Evolutionary conservation across 2,329 filamentous ascomycete genomes (phyloP).

Genomic region (Curvularia sp.): DNA sequence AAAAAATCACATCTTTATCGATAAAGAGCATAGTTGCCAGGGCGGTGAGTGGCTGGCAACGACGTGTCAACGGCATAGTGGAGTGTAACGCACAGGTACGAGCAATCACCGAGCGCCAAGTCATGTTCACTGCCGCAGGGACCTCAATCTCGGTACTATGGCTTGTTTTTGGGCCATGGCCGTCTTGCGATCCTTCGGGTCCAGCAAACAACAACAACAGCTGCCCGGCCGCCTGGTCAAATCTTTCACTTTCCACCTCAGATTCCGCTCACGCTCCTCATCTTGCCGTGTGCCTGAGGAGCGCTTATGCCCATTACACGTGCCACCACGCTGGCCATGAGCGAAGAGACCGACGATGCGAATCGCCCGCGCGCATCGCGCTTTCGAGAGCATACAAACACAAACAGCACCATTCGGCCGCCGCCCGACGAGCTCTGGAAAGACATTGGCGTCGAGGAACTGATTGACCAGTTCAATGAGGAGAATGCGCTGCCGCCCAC

Average conservation of each 20-base stretch:
- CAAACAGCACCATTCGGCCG: conserved; percentile 36
- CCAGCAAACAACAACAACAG: conserved; percentile 10
- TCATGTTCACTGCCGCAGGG: conserved; percentile 24
- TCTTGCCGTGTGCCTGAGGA: conserved; percentile 5
- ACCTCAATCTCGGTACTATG: conserved; percentile 13
- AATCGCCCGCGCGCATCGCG: conserved; percentile 31
- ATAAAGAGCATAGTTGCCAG: not conserved
- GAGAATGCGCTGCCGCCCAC: conserved; percentile 31
- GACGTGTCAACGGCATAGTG: conserved; percentile 14
- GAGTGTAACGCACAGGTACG: conserved; percentile 7
- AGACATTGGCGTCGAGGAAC: conserved; percentile 32
- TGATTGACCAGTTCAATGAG: conserved; percentile 37
- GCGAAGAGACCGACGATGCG: conserved; percentile 30
- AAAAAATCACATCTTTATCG: not conserved
- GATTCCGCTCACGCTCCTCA: conserved; percentile 1
- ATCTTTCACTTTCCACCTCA: conserved; percentile 1
- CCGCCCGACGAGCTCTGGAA: conserved; percentile 43
- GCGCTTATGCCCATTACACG: conserved; percentile 15
- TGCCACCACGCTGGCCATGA: conserved; percentile 21
- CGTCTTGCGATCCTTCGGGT: conserved; percentile 7
- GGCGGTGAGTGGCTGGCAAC: conserved; percentile 11
- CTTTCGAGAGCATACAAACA: conserved; percentile 44
- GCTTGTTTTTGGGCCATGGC: conserved; percentile 2
- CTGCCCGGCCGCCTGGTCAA: not conserved
- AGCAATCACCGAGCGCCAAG: conserved; percentile 23